Evolutionary conservation across 768 basidiomycete genomes (phyloP).

Genomic region (Phanerochaete sordida): DNA sequence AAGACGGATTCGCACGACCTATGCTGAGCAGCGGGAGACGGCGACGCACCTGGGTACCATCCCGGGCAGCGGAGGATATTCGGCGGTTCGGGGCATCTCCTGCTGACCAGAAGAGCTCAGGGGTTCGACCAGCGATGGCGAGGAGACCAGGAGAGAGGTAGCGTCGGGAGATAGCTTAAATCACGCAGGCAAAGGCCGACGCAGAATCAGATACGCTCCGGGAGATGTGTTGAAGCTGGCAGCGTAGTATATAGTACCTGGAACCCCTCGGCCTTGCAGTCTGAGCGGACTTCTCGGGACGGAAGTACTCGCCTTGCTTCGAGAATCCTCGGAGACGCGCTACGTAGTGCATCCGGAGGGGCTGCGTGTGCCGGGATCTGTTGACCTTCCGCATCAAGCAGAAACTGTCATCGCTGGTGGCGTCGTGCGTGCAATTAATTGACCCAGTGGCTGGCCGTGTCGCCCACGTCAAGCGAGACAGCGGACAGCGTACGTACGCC

Average conservation of each 20-base stretch:
- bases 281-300: constrained; percentile 2
- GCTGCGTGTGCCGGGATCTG: background rate
- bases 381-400: constrained; percentile 2
- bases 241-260: background rate
- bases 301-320: constrained; percentile 1
- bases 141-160: constrained; percentile 1
- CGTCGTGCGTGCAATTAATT: background rate
- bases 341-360: background rate
- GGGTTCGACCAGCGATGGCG: background rate
- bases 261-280: background rate
- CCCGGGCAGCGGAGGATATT: background rate
- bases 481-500: background rate
- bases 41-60: background rate
- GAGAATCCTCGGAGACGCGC: background rate
- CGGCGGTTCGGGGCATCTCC: background rate
- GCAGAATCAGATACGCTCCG: background rate
- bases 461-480: background rate
- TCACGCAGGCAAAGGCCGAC: background rate
- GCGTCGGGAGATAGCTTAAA: background rate
- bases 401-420: constrained; percentile 1
- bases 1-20: background rate
- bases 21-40: background rate
- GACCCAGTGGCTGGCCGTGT: background rate
- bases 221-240: background rate
- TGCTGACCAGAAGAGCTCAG: background rate